A percentile compares a stretch with the other conserved stretches of the same genome.
Conservation (phyloP, 2,329 filamentous ascomycete genomes). For the Plectosphaerella cucumerina region DNA sequence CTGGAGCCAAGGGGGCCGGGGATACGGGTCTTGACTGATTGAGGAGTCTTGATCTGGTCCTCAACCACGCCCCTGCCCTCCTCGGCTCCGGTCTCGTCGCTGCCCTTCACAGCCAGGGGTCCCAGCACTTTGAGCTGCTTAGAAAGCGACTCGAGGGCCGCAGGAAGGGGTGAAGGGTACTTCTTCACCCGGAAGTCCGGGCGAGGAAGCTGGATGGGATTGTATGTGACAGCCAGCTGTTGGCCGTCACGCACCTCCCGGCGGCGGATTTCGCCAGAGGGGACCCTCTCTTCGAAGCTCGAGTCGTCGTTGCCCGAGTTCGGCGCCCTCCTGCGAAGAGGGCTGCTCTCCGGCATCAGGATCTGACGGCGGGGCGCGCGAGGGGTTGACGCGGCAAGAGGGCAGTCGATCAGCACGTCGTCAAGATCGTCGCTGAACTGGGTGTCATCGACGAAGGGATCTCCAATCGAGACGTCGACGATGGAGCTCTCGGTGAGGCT, state of each 20-base stretch:
- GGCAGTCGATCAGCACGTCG: conserved; percentile 29
- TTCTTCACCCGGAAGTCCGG: conserved; percentile 26
- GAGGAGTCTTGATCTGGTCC: no score
- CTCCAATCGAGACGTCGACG: background rate
- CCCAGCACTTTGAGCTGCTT: conserved; percentile 20
- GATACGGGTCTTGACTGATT: conserved; percentile 11
- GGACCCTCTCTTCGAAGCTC: background rate
- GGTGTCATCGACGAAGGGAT: conserved; percentile 29
- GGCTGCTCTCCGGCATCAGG: conserved; percentile 34
- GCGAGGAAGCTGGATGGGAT: background rate
- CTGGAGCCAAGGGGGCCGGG: conserved; percentile 14
- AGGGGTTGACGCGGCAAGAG: conserved; percentile 34
- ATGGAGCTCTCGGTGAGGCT: background rate
- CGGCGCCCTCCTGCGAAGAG: conserved; percentile 33
- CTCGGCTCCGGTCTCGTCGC: conserved; percentile 17
- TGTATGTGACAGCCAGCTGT: background rate
- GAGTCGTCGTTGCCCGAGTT: background rate
- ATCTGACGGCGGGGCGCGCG: conserved; percentile 12
- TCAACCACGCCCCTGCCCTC: no score
- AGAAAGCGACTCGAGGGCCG: conserved; percentile 32
- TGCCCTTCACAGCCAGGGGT: background rate
- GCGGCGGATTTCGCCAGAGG: background rate
- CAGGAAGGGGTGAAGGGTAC: conserved; percentile 40
- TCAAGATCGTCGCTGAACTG: conserved; percentile 32
- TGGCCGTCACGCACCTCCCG: no score